phyloP scores from a whole-genome alignment of 2,329 filamentous ascomycete genomes.

The Ambrosiella cleistominuta region DNA sequence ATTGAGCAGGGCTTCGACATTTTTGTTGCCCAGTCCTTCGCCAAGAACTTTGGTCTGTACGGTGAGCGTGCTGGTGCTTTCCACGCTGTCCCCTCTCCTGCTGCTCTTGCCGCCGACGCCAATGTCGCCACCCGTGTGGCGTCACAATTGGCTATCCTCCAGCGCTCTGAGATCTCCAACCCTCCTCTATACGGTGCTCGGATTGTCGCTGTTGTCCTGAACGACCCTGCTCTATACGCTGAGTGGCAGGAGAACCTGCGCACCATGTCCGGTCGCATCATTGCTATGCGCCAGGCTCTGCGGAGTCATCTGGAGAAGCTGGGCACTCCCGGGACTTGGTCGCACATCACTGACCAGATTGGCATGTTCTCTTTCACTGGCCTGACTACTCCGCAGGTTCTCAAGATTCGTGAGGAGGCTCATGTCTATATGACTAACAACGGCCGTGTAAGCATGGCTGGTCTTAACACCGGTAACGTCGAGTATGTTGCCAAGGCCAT shows the following conservation, averaged over 20 bases:
- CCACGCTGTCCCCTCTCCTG: conserved; percentile 70
- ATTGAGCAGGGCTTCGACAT: conserved; percentile 81
- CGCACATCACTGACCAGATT: conserved; percentile 96
- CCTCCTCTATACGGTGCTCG: conserved; percentile 86
- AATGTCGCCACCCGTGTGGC: conserved; percentile 48
- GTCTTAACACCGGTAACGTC: conserved; percentile 80
- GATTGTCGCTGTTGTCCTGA: conserved; percentile 70
- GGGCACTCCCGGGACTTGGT: conserved; percentile 78
- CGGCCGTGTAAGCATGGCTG: conserved; percentile 93
- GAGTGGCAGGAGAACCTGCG: conserved; percentile 86
- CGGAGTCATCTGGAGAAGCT: conserved; percentile 67
- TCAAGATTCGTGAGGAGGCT: conserved; percentile 48
- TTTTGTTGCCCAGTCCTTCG: conserved; percentile 80
- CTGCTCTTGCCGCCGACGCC: conserved; percentile 35
- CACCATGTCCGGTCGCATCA: conserved; percentile 93
- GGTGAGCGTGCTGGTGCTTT: conserved; percentile 92
- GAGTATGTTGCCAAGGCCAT: conserved; percentile 86
- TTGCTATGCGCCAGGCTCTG: conserved; percentile 68
- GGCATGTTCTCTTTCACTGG: conserved; percentile 98
- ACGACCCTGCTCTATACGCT: conserved; percentile 61
- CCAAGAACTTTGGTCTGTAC: conserved; percentile 96
- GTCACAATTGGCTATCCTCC: conserved; percentile 80
- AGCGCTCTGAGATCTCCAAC: conserved; percentile 95
- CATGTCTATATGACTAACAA: conserved; percentile 96
- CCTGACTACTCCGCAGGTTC: conserved; percentile 54